phyloP scores from a whole-genome alignment of 306 rosid species.

The Rubus parviflorus region DNA sequence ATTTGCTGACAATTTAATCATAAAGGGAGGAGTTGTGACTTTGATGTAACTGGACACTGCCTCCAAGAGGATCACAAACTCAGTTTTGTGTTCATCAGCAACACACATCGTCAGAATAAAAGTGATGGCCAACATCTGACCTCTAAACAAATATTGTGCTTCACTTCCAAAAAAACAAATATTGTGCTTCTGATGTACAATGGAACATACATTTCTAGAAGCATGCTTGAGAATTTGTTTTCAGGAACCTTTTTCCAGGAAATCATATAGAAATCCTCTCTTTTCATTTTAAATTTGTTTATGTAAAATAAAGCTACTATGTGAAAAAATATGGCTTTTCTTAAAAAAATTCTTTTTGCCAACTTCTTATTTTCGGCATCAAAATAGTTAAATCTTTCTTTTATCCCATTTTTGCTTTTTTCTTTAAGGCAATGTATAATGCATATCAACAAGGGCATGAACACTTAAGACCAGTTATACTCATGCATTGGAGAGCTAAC shows the following conservation, averaged over 20 bases:
- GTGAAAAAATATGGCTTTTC: neutral
- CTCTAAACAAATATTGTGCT: neutral
- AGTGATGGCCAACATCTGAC: neutral
- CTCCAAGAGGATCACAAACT: neutral
- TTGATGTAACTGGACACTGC: neutral
- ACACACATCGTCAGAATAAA: neutral
- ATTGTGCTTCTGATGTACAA: neutral
- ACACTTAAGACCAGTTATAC: neutral
- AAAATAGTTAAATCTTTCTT: neutral
- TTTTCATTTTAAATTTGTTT: neutral
- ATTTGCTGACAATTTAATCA: neutral
- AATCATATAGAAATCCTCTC: neutral
- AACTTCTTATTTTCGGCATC: neutral
- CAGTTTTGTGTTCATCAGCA: neutral
- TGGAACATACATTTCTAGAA: neutral
- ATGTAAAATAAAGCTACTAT: neutral
- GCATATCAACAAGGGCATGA: neutral
- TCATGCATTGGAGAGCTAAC: neutral
- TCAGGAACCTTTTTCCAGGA: neutral
- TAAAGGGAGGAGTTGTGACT: neutral
- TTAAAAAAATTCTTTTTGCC: neutral
- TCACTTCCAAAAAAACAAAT: neutral
- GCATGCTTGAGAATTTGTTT: neutral
- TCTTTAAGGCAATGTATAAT: neutral
- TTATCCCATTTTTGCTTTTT: neutral